These are phyloP conservation scores for Themeda triandra DNA, from an alignment of 176 grass and related monocot species.

Conservation along the genomic window DNA sequence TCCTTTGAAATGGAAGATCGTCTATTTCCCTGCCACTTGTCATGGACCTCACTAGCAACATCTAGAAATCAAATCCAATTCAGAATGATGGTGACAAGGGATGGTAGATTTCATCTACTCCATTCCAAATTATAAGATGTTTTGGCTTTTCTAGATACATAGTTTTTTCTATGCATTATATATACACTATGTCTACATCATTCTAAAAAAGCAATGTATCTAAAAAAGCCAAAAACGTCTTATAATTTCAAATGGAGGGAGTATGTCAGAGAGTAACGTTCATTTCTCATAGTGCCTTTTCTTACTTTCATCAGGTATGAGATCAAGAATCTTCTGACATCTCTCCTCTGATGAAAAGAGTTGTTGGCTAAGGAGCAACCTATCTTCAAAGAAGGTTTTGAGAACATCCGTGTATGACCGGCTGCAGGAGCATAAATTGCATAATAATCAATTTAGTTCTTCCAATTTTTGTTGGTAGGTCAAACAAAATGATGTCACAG, in stretches of 20 bases:
- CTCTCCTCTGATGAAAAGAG: slow-evolving; percentile 73
- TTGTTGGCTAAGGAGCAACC: slow-evolving; percentile 60
- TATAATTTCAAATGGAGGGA: too few relatives aligned
- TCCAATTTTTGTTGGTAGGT: background rate
- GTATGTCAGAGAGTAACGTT: background rate
- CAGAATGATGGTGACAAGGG: slow-evolving; percentile 2
- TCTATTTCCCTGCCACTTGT: slow-evolving; percentile 83
- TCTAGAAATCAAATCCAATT: slow-evolving; percentile 43
- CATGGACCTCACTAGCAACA: slow-evolving; percentile 73
- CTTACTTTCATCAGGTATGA: slow-evolving; percentile 88
- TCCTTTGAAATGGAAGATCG: slow-evolving; percentile 79
- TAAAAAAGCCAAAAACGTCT: too few relatives aligned
- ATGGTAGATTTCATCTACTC: background rate
- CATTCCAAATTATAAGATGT: too few relatives aligned
- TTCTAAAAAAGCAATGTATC: too few relatives aligned
- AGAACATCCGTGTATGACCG: slow-evolving; percentile 87
- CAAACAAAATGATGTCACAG: slow-evolving; percentile 8
- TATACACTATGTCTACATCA: too few relatives aligned
- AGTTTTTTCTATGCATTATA: too few relatives aligned
- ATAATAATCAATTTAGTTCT: slow-evolving; percentile 19
- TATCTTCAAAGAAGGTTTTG: slow-evolving; percentile 78
- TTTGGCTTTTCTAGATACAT: too few relatives aligned
- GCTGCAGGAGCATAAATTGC: slow-evolving; percentile 37
- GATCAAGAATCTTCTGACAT: slow-evolving; percentile 80
- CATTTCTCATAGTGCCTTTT: background rate